phyloP scores from a whole-genome alignment of 257 asterid genomes.

The Leonotis leonurus region DNA sequence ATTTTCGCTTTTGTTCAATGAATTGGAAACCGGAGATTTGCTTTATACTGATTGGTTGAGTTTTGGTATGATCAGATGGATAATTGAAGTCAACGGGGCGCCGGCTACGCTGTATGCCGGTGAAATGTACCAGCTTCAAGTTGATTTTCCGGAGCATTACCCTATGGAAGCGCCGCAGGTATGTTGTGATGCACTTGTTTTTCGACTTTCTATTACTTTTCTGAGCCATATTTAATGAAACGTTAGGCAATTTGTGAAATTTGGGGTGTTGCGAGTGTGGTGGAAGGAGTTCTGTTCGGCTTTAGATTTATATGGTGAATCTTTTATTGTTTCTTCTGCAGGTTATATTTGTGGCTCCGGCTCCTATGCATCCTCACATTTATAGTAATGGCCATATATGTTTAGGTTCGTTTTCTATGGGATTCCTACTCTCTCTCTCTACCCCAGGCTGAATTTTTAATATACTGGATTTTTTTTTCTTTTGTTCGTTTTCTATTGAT shows the following conservation, averaged over 20 bases:
- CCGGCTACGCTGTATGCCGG: slow-evolving; percentile 55
- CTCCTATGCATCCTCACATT: slow-evolving; percentile 88
- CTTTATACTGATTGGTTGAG: neutral
- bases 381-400: slow-evolving; percentile 96
- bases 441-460: too few relatives aligned
- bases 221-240: neutral
- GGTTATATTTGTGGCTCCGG: slow-evolving; percentile 77
- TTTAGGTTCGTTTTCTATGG: slow-evolving; percentile 67
- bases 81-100: slow-evolving; percentile 63
- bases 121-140: slow-evolving; percentile 63
- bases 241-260: neutral
- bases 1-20: neutral
- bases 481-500: neutral
- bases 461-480: neutral
- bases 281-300: slow-evolving; percentile 8
- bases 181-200: neutral
- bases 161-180: slow-evolving; percentile 84
- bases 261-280: neutral
- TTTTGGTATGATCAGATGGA: slow-evolving; percentile 40
- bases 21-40: neutral
- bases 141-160: slow-evolving; percentile 71
- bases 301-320: neutral
- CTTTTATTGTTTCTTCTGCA: slow-evolving; percentile 21
- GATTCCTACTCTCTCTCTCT: neutral
- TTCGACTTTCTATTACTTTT: neutral